phyloP scores from a whole-genome alignment of 352 stramenopile species.

The Phytophthora cryptogea region DNA sequence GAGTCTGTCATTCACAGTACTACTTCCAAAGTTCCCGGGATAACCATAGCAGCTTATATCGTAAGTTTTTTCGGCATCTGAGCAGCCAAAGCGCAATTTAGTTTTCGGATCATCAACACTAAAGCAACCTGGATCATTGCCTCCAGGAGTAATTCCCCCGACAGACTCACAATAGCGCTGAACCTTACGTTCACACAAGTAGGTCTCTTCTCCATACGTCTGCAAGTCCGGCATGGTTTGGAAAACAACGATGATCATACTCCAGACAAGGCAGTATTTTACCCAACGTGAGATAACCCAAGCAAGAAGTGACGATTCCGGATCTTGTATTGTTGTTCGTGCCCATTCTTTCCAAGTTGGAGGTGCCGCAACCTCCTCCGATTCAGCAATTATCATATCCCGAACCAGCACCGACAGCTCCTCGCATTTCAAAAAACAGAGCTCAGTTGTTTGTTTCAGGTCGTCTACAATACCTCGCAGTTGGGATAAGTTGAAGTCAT shows the following conservation, averaged over 20 bases:
- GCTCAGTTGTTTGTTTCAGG: conserved; percentile 51
- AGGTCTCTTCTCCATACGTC: conserved; percentile 64
- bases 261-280: conserved; percentile 68
- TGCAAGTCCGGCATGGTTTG: conserved; percentile 83
- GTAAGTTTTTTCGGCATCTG: conserved; percentile 35
- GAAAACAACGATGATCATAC: conserved; percentile 78
- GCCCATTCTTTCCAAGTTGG: conserved; percentile 44
- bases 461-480: conserved; percentile 62
- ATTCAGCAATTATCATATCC: conserved; percentile 63
- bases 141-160: conserved; percentile 17
- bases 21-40: conserved; percentile 56
- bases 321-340: conserved; percentile 46
- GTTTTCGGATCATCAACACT: conserved; percentile 40
- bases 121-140: conserved; percentile 69
- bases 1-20: conserved; percentile 35
- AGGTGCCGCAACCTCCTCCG: conserved; percentile 41
- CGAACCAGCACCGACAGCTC: conserved; percentile 63
- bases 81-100: conserved; percentile 56
- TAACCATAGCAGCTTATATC: conserved; percentile 62
- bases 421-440: conserved; percentile 55
- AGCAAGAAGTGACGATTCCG: conserved; percentile 47
- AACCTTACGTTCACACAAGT: conserved; percentile 64
- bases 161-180: conserved; percentile 53
- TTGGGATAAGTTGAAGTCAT: conserved; percentile 45
- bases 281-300: conserved; percentile 55